These are phyloP conservation scores for Blechomonas ayalai DNA, from an alignment of 208 protist species.

Conservation along the genomic window DNA sequence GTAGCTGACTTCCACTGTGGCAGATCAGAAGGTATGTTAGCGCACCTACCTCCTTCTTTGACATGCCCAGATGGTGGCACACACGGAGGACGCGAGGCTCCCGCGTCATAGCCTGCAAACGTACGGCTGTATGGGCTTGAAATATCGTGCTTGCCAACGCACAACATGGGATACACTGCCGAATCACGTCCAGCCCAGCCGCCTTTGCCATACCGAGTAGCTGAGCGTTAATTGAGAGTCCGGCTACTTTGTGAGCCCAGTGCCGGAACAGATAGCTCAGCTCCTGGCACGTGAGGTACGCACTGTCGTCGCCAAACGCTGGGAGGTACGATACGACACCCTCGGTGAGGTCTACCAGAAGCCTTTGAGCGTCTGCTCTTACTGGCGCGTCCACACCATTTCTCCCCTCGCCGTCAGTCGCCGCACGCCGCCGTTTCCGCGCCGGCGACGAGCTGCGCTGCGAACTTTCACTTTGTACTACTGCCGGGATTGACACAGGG, in stretches of 20 bases:
- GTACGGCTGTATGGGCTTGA: conserved; percentile 13
- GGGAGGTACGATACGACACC: conserved; percentile 24
- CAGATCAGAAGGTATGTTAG: conserved; percentile 71
- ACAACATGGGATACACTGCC: conserved; percentile 42
- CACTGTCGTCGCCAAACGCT: conserved; percentile 46
- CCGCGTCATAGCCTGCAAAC: conserved; percentile 32
- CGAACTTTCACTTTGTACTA: too few relatives aligned
- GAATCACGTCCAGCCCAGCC: conserved; percentile 28
- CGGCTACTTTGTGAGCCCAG: conserved; percentile 9
- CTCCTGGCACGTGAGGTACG: conserved; percentile 57
- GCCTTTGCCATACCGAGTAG: conserved; percentile 15
- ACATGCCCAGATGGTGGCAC: conserved; percentile 34
- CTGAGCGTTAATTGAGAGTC: conserved; percentile 13
- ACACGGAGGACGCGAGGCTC: conserved; percentile 71
- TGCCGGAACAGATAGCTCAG: conserved; percentile 24
- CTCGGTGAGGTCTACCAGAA: conserved; percentile 10
- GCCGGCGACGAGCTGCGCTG: too few relatives aligned
- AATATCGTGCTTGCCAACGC: conserved; percentile 13
- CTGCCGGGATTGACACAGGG: too few relatives aligned
- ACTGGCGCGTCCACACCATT: neutral
- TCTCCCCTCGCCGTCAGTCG: neutral
- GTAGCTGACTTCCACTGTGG: conserved; percentile 51
- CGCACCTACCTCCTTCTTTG: conserved; percentile 30
- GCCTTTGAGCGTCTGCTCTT: neutral
- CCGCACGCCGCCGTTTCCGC: too few relatives aligned